Base-by-base conservation (phyloP, 352 stramenopile genomes). In the Phytophthora lateralis region DNA sequence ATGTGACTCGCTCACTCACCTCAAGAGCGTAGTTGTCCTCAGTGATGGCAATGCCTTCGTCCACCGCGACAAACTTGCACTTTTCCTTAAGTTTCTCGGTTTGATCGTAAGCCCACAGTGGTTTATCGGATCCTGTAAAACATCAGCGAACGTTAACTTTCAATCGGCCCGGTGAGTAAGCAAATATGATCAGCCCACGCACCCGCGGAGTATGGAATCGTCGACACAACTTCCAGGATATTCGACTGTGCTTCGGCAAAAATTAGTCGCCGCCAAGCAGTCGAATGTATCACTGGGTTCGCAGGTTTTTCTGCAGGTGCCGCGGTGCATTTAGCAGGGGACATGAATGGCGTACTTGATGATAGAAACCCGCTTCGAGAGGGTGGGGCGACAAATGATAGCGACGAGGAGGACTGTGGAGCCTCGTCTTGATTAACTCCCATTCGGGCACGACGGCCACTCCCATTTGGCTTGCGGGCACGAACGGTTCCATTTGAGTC, bases 91-190 rank as follows among this genome's bases (percentile, higher is more conserved):
- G 60, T 14, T 60, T 48, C 17, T 64, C 61, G 4, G 52, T 72
- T 27, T 29, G 53, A 43, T 86, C 77, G 21, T 77, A 86, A 17
- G 75, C 63, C 37, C 69, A 69, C 4, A 86, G 44, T 12, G 74
- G 72, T 30, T 53, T 66, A 12, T 84, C 66, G 2, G 55, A 72
- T 51, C 65, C 77, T 86, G 55, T 21, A 48, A 7, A 49, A 35
- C 17, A 26, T 14, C 39, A 45, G 18, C 39, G 17, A 9, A 45
- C 2, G 15, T n/a, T 26, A 45, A 15, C 10, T 26, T 44, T 44
- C 38, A 14, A 44, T 26, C 17, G 17, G 6, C 15, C 15, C 38
- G n/a, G 17, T 24, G 17, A 20, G 17, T 27, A n/a, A 45, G n/a
- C 0, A 24, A 45, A 10, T 18, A 45, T 14, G 18, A 14, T 2